A percentile compares a stretch with the other conserved stretches of the same genome.
Evolutionary conservation across 192 early-diverging fungal species (phyloP).

Genomic region (Haplosporangium gracile): DNA sequence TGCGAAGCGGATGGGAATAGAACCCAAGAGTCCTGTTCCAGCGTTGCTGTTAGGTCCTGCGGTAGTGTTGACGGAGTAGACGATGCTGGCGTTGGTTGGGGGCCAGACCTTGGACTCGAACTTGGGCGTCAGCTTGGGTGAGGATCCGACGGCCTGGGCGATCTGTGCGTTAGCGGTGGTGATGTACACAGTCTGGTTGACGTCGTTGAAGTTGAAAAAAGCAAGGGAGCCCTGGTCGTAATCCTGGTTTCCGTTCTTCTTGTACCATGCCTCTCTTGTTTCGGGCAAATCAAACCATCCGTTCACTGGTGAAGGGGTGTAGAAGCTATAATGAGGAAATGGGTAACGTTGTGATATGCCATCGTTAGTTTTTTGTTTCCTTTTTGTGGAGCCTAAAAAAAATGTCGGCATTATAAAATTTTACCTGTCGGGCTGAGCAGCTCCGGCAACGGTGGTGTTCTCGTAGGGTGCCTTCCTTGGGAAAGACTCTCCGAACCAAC

Average conservation of each 20-base stretch:
- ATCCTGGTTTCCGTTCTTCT: neutral
- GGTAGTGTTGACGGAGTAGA: constrained; percentile 17
- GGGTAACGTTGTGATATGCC: neutral
- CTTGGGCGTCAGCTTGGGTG: constrained; percentile 18
- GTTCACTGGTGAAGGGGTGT: neutral
- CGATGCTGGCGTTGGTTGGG: constrained; percentile 17
- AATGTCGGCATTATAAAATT: neutral
- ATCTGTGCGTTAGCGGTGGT: constrained; percentile 20
- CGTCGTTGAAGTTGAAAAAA: neutral
- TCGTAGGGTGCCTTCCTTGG: constrained; percentile 40
- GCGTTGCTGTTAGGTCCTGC: neutral
- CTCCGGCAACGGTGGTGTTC: constrained; percentile 8
- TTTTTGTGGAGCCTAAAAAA: neutral
- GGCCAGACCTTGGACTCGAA: constrained; percentile 34
- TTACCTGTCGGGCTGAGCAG: constrained; percentile 26
- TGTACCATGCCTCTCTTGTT: neutral
- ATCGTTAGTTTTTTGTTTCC: neutral
- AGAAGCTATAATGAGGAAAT: constrained; percentile 12
- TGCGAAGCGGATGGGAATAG: constrained; percentile 35
- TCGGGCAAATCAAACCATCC: constrained; percentile 35
- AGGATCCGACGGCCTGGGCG: constrained; percentile 13
- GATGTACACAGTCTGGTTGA: constrained; percentile 40
- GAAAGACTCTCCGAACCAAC: constrained; percentile 46
- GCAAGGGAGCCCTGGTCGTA: neutral
- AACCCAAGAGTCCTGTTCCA: constrained; percentile 38